These are phyloP conservation scores for Microcera coccophila DNA, from an alignment of 2,329 filamentous ascomycete species.

Conservation along the genomic window DNA sequence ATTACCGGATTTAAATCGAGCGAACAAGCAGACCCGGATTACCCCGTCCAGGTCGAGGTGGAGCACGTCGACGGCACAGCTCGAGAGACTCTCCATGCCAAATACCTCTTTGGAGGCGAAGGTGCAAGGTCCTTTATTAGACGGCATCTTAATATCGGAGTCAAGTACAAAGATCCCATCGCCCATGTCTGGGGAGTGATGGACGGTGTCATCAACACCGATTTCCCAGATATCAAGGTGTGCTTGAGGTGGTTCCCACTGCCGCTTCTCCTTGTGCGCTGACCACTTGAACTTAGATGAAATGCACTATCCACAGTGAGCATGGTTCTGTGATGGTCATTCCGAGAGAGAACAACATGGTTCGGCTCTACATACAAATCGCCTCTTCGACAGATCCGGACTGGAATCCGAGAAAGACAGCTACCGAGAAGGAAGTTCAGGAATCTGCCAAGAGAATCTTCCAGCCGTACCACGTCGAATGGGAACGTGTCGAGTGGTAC, in stretches of 20 bases:
- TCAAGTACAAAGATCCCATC: slow-evolving; percentile 67
- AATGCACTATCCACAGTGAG: slow-evolving; percentile 71
- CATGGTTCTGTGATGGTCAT: slow-evolving; percentile 78
- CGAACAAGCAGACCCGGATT: slow-evolving; percentile 54
- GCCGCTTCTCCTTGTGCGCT: not conserved
- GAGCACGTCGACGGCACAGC: slow-evolving; percentile 70
- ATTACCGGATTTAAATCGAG: slow-evolving; percentile 59
- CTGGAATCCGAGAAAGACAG: slow-evolving; percentile 59
- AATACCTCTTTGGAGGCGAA: slow-evolving; percentile 69
- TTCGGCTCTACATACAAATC: slow-evolving; percentile 67
- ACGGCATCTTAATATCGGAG: slow-evolving; percentile 62
- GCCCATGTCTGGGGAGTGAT: slow-evolving; percentile 73
- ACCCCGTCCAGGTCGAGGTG: slow-evolving; percentile 76
- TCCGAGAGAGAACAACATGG: slow-evolving; percentile 65
- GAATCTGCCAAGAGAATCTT: slow-evolving; percentile 62
- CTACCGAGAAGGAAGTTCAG: slow-evolving; percentile 61
- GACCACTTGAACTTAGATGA: slow-evolving; percentile 50
- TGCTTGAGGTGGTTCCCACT: slow-evolving; percentile 10
- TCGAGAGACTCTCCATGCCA: slow-evolving; percentile 63
- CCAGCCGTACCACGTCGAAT: slow-evolving; percentile 63
- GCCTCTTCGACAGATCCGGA: slow-evolving; percentile 58
- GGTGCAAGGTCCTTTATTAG: slow-evolving; percentile 65
- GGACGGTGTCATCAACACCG: slow-evolving; percentile 67
- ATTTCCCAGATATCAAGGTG: slow-evolving; percentile 75
- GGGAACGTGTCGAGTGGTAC: slow-evolving; percentile 68